Evolutionary conservation across 2,329 filamentous ascomycete genomes (phyloP).

Genomic region (Sphaceloma murrayae): DNA sequence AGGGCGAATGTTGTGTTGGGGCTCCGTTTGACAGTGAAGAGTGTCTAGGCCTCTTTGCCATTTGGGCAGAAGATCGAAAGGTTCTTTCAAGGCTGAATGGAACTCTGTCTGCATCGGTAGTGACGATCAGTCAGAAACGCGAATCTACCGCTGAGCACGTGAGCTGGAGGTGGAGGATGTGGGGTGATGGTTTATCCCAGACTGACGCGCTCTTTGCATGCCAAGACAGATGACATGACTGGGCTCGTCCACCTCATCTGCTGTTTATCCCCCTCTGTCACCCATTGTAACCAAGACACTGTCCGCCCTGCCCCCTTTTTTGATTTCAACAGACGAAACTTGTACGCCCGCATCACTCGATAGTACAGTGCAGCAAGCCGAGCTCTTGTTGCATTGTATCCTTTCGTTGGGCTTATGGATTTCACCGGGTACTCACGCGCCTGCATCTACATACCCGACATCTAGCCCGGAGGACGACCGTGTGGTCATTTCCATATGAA

Average conservation of each 20-base stretch:
- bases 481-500: conserved; percentile 18
- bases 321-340: no score
- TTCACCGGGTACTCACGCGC: conserved; percentile 39
- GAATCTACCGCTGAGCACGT: no score
- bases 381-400: conserved; percentile 17
- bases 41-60: conserved; percentile 4
- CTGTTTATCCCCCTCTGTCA: no score
- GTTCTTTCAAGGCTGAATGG: no score
- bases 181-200: conserved; percentile 31
- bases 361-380: conserved; percentile 16
- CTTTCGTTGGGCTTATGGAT: conserved; percentile 40
- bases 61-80: no score
- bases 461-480: conserved; percentile 48
- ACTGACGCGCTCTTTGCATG: not conserved
- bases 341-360: no score
- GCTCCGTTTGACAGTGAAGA: not conserved
- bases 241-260: conserved; percentile 1
- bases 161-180: conserved; percentile 15
- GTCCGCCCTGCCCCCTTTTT: no score
- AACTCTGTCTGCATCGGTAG: no score
- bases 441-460: conserved; percentile 43
- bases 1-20: not conserved
- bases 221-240: not conserved
- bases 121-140: no score
- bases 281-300: no score